These are phyloP conservation scores for Penicillium sp. DNA, from an alignment of 2,329 filamentous ascomycete genomes.

Conservation along the genomic window DNA sequence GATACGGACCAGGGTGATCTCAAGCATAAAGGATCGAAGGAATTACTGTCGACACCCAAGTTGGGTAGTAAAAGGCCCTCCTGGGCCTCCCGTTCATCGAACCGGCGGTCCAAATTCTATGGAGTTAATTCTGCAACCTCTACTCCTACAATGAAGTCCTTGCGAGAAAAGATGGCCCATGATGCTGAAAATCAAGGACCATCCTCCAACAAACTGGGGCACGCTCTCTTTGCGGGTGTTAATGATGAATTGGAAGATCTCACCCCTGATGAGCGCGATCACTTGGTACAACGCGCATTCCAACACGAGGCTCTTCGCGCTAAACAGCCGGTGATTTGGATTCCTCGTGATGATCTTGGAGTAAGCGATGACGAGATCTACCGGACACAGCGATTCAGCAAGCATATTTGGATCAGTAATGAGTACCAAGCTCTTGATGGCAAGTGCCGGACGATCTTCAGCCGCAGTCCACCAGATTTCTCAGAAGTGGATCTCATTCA, in stretches of 20 bases:
- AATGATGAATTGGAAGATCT: conserved; percentile 94
- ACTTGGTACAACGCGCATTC: conserved; percentile 83
- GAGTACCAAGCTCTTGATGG: conserved; percentile 85
- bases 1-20: conserved; percentile 25
- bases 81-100: conserved; percentile 46
- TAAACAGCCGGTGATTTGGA: conserved; percentile 85
- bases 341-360: conserved; percentile 85
- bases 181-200: conserved; percentile 70
- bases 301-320: conserved; percentile 85
- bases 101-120: conserved; percentile 43
- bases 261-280: conserved; percentile 83
- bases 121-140: conserved; percentile 34
- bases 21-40: conserved; percentile 14
- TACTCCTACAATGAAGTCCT: conserved; percentile 31
- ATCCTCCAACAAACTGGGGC: conserved; percentile 62
- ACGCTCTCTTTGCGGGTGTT: conserved; percentile 81
- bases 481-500: conserved; percentile 84
- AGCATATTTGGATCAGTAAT: conserved; percentile 88
- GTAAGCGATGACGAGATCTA: conserved; percentile 88
- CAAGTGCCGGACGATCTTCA: conserved; percentile 79
- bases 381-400: conserved; percentile 72
- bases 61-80: conserved; percentile 33
- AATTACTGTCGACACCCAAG: conserved; percentile 19
- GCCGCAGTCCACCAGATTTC: conserved; percentile 83
- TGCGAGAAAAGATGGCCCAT: conserved; percentile 38